A percentile compares a stretch with the other conserved stretches of the same genome.
phyloP scores from a whole-genome alignment of 2,329 filamentous ascomycete species.

The Cladophialophora exuberans region DNA sequence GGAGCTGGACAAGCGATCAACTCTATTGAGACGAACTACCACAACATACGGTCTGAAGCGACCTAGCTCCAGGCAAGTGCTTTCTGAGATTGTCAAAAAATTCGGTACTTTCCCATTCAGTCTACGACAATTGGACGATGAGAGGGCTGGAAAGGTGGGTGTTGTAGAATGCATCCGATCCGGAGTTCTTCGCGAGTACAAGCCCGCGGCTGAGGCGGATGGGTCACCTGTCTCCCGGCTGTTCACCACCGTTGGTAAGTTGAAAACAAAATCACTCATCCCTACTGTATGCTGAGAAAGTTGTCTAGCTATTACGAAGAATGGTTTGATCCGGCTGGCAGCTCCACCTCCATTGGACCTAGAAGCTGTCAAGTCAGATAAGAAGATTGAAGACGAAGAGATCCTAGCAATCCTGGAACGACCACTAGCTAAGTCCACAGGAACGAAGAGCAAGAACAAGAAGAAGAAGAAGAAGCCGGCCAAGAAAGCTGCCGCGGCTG shows the following conservation, averaged over 20 bases:
- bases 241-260: constrained; percentile 89
- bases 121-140: constrained; percentile 93
- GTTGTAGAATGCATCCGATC: constrained; percentile 94
- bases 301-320: constrained; percentile 86
- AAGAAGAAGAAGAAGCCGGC: constrained; percentile 81
- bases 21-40: constrained; percentile 88
- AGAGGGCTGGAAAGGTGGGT: constrained; percentile 92
- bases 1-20: constrained; percentile 82
- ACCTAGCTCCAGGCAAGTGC: constrained; percentile 85
- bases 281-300: not conserved
- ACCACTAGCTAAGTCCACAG: constrained; percentile 67
- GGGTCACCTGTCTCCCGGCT: constrained; percentile 80
- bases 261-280: not conserved
- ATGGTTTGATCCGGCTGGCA: constrained; percentile 85
- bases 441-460: constrained; percentile 81
- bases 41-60: constrained; percentile 94
- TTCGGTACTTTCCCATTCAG: constrained; percentile 98
- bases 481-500: constrained; percentile 47
- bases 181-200: constrained; percentile 92
- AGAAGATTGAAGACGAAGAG: constrained; percentile 97
- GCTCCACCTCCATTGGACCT: constrained; percentile 76
- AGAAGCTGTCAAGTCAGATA: constrained; percentile 86
- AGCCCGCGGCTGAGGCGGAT: constrained; percentile 94
- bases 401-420: constrained; percentile 91
- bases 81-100: constrained; percentile 95